Base-by-base conservation (phyloP, 176 grass and related monocot genomes). In the Hyparrhenia diplandra region DNA sequence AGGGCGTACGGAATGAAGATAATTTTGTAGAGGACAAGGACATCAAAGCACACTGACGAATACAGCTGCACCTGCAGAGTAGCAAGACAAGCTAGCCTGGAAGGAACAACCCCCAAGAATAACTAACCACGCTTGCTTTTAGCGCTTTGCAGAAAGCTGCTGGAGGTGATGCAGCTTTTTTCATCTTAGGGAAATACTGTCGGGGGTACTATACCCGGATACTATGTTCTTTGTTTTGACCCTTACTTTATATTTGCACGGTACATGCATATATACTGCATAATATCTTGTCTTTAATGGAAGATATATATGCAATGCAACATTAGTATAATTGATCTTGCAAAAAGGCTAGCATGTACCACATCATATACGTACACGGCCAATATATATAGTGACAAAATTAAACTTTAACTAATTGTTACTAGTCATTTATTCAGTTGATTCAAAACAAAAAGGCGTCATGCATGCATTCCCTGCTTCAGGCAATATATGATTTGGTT, bases 61-160 rank as follows among this genome's bases (percentile, higher is more conserved):
- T 46, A 18, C 11, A 12, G 41, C 18, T 27, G 24, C 69, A 45
- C 31, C 52, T 75, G 81, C 51, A 40, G 74, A 66, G 11, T 43
- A 43, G 43, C 43, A n/a, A n/a, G 51, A 16, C 51, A 54, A n/a
- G 69, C 64, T 25, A 74, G 58, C 42, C 57, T 84, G 67, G 84
- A 75, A 57, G 71, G 70, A 89, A 55, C 82, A 45, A 28, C 27
- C 52, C 77, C 87, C 87, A 29, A 89, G 72, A 66, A 89, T 85
- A 89, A 89, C 87, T 76, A 89, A 89, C 87, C 77, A 61, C 75
- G 77, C 71, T 43, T 71, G 71, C 87, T 57, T 89, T 87, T 69
- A 73, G 62, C 58, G 71, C 87, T 89, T 82, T 89, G 82, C 45
- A 82, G 28, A 71, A 87, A 78, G 79, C 31, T 4, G 31, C 82